Conservation (phyloP, 148 eudicot genomes). For the Fagopyrum esculentum region DNA sequence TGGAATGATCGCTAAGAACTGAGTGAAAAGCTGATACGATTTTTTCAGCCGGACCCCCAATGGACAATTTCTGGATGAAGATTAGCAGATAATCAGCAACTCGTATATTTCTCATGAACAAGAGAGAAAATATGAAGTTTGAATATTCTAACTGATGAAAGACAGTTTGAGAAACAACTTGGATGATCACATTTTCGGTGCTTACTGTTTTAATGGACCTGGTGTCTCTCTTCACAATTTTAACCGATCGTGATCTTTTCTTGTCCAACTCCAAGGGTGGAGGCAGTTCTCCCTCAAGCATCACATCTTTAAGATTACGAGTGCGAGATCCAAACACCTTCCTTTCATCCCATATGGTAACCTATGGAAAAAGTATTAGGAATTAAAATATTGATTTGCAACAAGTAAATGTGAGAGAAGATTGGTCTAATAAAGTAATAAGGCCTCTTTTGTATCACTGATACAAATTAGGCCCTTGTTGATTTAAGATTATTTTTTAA, state of each 20-base stretch:
- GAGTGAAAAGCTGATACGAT: constrained; percentile 82
- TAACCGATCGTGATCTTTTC: constrained; percentile 80
- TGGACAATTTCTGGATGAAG: constrained; percentile 59
- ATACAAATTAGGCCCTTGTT: no score
- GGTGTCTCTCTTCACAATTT: constrained; percentile 78
- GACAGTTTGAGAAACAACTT: neutral
- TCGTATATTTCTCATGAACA: neutral
- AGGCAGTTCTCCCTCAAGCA: constrained; percentile 74
- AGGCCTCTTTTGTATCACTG: no score
- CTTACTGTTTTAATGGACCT: constrained; percentile 86
- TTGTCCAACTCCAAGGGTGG: constrained; percentile 72
- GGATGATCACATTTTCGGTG: neutral
- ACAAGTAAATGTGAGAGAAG: neutral
- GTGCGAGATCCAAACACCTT: constrained; percentile 80
- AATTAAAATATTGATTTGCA: neutral
- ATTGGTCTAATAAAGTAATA: no score
- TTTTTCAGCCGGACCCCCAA: constrained; percentile 79
- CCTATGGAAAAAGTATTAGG: constrained; percentile 28
- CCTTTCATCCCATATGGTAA: constrained; percentile 89
- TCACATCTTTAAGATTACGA: constrained; percentile 53
- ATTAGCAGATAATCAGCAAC: constrained; percentile 12
- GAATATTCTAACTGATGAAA: neutral
- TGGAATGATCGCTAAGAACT: constrained; percentile 54
- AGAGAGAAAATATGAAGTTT: neutral
- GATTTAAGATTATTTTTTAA: no score